phyloP scores from a whole-genome alignment of 2,329 filamentous ascomycete species.

The Cytospora schulzeri region DNA sequence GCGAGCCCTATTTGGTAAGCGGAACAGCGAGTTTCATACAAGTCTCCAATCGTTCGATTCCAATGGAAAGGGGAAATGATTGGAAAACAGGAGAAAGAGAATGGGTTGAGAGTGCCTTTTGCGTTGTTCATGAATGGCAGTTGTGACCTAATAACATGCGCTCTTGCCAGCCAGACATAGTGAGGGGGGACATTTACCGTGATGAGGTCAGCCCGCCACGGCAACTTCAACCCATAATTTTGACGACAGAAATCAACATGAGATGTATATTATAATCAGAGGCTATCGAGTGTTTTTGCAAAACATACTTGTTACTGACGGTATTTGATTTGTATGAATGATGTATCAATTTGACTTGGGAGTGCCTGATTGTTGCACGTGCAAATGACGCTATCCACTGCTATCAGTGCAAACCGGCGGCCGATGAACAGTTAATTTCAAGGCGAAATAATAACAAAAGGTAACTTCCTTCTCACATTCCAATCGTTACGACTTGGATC shows the following conservation, averaged over 20 bases:
- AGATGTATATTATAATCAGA: background rate
- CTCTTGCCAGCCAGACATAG: background rate
- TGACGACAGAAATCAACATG: background rate
- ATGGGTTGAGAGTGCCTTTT: background rate
- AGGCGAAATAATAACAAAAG: background rate
- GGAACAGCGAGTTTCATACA: background rate
- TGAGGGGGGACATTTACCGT: background rate
- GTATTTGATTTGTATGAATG: background rate
- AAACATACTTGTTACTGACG: background rate
- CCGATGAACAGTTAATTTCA: conserved; percentile 14
- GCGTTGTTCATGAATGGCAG: background rate
- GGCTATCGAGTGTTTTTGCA: background rate
- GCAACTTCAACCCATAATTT: background rate
- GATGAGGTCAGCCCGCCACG: background rate
- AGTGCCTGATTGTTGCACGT: background rate
- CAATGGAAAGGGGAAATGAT: background rate
- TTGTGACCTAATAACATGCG: background rate
- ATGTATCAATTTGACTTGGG: background rate
- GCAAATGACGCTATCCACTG: background rate
- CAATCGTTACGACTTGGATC: background rate
- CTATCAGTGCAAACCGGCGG: background rate
- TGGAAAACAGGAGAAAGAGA: too few species aligned
- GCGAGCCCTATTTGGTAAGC: background rate
- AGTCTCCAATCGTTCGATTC: background rate
- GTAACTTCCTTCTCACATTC: background rate